A percentile compares a stretch with the other conserved stretches of the same genome.
These are phyloP conservation scores for Camelina laxa DNA, from an alignment of 345 rosid genomes.

Conservation along the genomic window DNA sequence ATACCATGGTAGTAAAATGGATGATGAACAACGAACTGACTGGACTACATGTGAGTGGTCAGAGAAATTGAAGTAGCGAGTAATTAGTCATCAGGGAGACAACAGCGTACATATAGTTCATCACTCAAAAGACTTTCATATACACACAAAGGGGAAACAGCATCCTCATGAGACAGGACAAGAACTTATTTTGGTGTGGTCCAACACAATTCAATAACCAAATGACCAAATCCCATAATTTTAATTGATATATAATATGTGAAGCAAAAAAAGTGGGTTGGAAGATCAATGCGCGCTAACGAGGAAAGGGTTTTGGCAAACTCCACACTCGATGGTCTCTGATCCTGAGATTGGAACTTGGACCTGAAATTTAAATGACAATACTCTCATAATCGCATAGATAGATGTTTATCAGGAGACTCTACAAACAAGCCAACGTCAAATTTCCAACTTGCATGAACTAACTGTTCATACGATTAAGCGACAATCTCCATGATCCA, in stretches of 20 bases:
- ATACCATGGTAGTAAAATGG: background rate
- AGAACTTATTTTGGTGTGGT: constrained; percentile 28
- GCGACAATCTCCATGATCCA: constrained; percentile 25
- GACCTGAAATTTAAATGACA: constrained; percentile 58
- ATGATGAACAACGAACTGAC: background rate
- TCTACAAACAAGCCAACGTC: background rate
- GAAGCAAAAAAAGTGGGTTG: constrained; percentile 23
- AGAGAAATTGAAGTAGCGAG: constrained; percentile 10
- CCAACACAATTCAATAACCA: constrained; percentile 34
- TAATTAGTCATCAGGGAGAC: constrained; percentile 12
- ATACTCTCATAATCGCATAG: constrained; percentile 3
- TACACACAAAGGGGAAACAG: constrained; percentile 34
- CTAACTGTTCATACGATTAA: background rate
- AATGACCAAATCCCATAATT: constrained; percentile 26
- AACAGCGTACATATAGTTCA: background rate
- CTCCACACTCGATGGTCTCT: constrained; percentile 98
- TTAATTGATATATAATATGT: constrained; percentile 22
- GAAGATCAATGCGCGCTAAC: constrained; percentile 77
- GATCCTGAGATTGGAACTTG: constrained; percentile 99
- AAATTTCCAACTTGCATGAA: background rate
- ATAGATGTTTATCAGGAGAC: background rate
- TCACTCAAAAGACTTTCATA: constrained; percentile 39
- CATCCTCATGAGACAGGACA: constrained; percentile 28
- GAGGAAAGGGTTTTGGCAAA: constrained; percentile 95
- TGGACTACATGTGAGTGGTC: background rate